Percentiles rank a stretch among this genome's conserved stretches.
Evolutionary conservation across 345 rosid species (phyloP).

Genomic region (Clarkia xantiana): DNA sequence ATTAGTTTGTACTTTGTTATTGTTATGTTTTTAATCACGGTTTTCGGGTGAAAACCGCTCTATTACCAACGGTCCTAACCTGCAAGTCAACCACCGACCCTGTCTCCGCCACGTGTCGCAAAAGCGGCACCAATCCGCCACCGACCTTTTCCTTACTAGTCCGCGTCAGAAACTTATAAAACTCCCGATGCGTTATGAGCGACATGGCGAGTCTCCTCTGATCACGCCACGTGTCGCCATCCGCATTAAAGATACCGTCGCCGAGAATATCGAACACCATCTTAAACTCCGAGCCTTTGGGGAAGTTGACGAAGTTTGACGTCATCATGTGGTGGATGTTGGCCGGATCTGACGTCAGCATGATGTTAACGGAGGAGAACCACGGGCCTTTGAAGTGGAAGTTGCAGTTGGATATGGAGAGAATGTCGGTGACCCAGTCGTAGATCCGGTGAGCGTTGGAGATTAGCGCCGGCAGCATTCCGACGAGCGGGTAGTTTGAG

Average conservation of each 20-base stretch:
- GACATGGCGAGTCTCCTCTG: slow-evolving; percentile 27
- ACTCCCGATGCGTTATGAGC: slow-evolving; percentile 16
- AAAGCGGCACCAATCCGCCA: no score
- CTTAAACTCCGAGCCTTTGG: slow-evolving; percentile 42
- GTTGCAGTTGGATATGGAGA: slow-evolving; percentile 13
- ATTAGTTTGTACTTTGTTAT: no score
- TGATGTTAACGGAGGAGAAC: slow-evolving; percentile 18
- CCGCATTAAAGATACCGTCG: slow-evolving; percentile 41
- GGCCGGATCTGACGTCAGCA: slow-evolving; percentile 36
- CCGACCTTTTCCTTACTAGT: no score
- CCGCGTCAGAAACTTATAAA: slow-evolving; percentile 10
- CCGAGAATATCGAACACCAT: slow-evolving; percentile 40
- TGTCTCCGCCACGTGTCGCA: no score
- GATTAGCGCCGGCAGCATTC: slow-evolving; percentile 30
- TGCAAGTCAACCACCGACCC: no score
- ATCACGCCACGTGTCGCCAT: slow-evolving; percentile 28
- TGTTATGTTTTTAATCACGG: no score
- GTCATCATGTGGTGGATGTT: slow-evolving; percentile 46
- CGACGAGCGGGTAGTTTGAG: slow-evolving; percentile 35
- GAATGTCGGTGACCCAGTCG: slow-evolving; percentile 16
- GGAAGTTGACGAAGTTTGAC: slow-evolving; percentile 40
- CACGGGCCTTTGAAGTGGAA: slow-evolving; percentile 26
- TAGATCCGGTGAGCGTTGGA: slow-evolving; percentile 3
- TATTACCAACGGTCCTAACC: no score
- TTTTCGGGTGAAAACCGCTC: no score